phyloP scores from a whole-genome alignment of 177 flowering plant genomes.

The Vitis hybrid region DNA sequence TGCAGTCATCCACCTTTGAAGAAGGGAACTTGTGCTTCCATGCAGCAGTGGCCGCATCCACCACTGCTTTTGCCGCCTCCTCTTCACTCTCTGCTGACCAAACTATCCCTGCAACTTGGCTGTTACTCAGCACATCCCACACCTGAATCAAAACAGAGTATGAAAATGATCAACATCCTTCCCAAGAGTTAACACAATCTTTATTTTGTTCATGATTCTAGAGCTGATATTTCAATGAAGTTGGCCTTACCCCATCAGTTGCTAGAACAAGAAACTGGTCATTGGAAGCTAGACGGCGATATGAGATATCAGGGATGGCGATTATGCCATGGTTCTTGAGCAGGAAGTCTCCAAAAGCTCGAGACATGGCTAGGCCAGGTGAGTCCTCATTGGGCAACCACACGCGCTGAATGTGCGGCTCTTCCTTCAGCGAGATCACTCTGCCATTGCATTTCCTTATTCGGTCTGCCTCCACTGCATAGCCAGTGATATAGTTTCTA shows the following conservation, averaged over 20 bases:
- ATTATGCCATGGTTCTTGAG: conserved; percentile 74
- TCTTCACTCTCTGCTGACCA: conserved; percentile 39
- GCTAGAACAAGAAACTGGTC: conserved; percentile 82
- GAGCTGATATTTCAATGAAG: background rate
- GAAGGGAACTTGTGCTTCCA: conserved; percentile 63
- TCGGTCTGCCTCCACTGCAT: conserved; percentile 73
- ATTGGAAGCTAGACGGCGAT: conserved; percentile 37
- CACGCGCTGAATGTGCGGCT: conserved; percentile 68
- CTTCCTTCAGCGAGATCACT: conserved; percentile 52
- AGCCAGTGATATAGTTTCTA: background rate
- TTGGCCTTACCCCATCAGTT: conserved; percentile 69
- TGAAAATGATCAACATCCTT: no score
- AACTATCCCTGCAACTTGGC: conserved; percentile 59
- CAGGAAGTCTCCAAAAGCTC: conserved; percentile 74
- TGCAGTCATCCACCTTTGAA: conserved; percentile 67
- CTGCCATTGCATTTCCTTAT: conserved; percentile 69
- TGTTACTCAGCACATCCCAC: conserved; percentile 82
- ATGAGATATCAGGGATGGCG: conserved; percentile 57
- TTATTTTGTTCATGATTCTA: background rate
- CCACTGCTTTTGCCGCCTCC: conserved; percentile 59
- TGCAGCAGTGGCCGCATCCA: conserved; percentile 53
- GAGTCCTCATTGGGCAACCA: conserved; percentile 70
- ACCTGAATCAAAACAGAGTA: conserved; percentile 34
- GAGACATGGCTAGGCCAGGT: conserved; percentile 87
- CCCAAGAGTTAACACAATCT: no score